Evolutionary conservation across 805 yeast species (phyloP).

Genomic region (Clavispora asparagi): DNA sequence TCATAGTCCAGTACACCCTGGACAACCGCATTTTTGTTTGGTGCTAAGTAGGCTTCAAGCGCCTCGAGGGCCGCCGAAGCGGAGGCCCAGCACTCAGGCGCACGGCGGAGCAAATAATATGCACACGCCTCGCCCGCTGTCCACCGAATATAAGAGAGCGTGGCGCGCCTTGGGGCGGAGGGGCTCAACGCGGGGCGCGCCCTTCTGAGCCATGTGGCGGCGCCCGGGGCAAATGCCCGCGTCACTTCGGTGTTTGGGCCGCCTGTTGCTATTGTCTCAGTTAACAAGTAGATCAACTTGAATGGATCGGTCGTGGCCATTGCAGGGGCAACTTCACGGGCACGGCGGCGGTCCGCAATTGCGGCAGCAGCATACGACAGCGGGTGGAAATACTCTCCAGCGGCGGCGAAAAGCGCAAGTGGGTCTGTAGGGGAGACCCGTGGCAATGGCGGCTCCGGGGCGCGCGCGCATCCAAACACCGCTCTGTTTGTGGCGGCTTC

Average conservation of each 20-base stretch:
- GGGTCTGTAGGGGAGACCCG: not conserved
- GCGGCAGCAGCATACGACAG: not conserved
- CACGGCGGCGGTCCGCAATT: not conserved
- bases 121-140: not conserved
- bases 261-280: not conserved
- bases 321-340: not conserved
- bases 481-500: not conserved
- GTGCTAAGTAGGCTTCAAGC: not conserved
- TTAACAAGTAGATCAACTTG: not conserved
- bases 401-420: not conserved
- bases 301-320: not conserved
- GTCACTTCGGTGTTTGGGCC: not conserved
- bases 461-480: not conserved
- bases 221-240: not conserved
- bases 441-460: not conserved
- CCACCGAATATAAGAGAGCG: not conserved
- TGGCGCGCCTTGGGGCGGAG: not conserved
- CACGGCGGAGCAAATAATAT: not conserved
- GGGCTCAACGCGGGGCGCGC: not conserved
- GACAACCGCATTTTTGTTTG: not conserved
- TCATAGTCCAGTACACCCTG: conserved; percentile 9
- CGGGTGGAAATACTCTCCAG: not conserved
- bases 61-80: not conserved
- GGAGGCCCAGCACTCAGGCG: not conserved
- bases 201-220: not conserved